Evolutionary conservation across 768 basidiomycete species (phyloP), one percentile per base, ranked within the genome.

Genomic region (Galerina sulciceps): DNA sequence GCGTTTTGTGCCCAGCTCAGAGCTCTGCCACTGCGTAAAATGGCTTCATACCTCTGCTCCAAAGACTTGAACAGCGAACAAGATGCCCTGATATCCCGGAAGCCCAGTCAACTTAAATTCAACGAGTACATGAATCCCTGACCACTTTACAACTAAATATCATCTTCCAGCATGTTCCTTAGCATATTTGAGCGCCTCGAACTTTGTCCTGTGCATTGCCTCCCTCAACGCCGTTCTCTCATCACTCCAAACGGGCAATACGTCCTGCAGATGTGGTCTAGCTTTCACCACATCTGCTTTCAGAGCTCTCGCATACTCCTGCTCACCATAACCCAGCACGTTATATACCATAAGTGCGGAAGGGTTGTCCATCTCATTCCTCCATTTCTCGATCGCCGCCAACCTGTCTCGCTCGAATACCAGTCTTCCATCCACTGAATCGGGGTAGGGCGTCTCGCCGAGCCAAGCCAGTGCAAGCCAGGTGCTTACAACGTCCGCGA

Each of bases 401-500:
- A 83, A 65, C 4, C 79, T 69, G 15, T 71, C 68, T 3, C 48
- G 64, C 62, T 83, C 81, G 40, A 75, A 80, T 4, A 17, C 66
- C 9, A 82, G 71, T 3, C 76, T 68, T 0, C 58, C 73, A 31
- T 71, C 69, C 2, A 63, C 9, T 1, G 76, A 74, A 18, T 65
- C 49, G 0, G 81, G 80, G 56, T 79, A 74, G 1, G 59, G 13
- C 13, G 76, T 62, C 26, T 65, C 57, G 2, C 69, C 62, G 2
- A 60, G 55, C 79, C 80, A 83, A 2, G 75, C 74, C 18, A 81
- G 67, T 1, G 80, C 65, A 40, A 85, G 73, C 79, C 79, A 83
- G 3, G 78, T 80, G 66, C 79, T 81, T n/a, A 71, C 72, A 45
- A 85, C 69, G 57, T 84, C 82, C 1, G 79, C 77, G 59, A 83